phyloP scores from a whole-genome alignment of 805 yeast species.

The Ogataea neopini region DNA sequence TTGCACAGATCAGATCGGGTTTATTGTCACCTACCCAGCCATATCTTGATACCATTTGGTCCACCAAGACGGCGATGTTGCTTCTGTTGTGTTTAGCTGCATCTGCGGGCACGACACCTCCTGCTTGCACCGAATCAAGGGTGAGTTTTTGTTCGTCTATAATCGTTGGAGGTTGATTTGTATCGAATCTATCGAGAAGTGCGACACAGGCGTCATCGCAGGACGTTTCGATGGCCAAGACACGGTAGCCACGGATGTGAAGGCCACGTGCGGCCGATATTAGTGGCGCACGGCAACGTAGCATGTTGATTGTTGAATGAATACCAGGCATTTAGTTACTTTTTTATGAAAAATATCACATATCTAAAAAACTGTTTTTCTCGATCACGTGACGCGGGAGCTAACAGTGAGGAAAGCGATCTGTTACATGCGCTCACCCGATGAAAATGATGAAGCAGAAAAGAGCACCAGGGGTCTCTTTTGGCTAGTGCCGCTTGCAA shows the following conservation, averaged over 20 bases:
- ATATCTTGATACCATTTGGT: constrained; percentile 42
- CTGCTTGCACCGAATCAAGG: constrained; percentile 60
- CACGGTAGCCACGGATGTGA: constrained; percentile 52
- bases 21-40: constrained; percentile 30
- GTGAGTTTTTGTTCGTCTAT: constrained; percentile 65
- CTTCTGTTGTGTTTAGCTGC: constrained; percentile 81
- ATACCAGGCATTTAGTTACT: no score
- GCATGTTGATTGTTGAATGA: not conserved
- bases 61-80: constrained; percentile 52
- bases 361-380: no score
- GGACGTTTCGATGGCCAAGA: constrained; percentile 86
- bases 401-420: no score
- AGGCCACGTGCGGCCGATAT: not conserved
- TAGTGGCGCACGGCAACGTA: not conserved
- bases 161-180: constrained; percentile 44
- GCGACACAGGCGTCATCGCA: constrained; percentile 96
- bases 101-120: constrained; percentile 86
- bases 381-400: no score
- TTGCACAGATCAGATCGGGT: constrained; percentile 82
- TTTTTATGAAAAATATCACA: no score
- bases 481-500: no score
- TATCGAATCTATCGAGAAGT: constrained; percentile 52
- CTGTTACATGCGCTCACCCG: no score
- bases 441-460: no score
- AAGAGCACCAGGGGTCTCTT: no score